These are phyloP conservation scores for Beauveria asiatica DNA, from an alignment of 2,329 filamentous ascomycete genomes.

Conservation along the genomic window DNA sequence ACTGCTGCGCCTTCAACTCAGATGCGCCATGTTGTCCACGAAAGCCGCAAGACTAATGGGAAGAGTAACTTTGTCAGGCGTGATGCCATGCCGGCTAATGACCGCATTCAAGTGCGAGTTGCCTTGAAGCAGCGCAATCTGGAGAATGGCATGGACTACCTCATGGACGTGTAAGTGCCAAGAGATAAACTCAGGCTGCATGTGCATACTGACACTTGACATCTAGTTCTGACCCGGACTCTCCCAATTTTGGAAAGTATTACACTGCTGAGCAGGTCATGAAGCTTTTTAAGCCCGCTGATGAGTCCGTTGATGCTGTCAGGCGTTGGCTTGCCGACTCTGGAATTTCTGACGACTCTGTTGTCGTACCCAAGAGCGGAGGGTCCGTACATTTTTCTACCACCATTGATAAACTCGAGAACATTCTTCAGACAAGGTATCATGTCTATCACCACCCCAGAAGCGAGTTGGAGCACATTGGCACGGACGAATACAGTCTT, in stretches of 20 bases:
- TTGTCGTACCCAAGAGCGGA: constrained; percentile 40
- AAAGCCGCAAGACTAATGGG: not conserved
- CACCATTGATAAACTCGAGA: constrained; percentile 28
- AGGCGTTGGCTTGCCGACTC: constrained; percentile 41
- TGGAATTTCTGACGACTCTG: constrained; percentile 38
- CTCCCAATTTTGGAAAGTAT: constrained; percentile 14
- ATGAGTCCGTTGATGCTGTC: constrained; percentile 39
- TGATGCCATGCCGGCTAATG: not conserved
- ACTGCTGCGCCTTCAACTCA: not conserved
- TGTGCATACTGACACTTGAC: not conserved
- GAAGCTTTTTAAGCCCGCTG: not conserved
- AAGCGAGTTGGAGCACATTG: constrained; percentile 24
- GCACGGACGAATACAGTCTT: constrained; percentile 28
- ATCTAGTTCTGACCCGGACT: not conserved
- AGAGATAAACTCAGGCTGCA: too few relatives aligned
- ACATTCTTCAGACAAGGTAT: constrained; percentile 43
- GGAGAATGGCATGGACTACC: not conserved
- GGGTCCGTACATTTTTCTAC: constrained; percentile 28
- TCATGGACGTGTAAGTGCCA: not conserved
- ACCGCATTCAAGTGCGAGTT: not conserved
- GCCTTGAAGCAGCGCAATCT: constrained; percentile 5
- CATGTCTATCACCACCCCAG: constrained; percentile 37
- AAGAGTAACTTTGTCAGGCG: not conserved
- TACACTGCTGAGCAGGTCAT: constrained; percentile 1
- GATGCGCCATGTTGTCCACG: not conserved